Evolutionary conservation across 306 rosid species (phyloP).

Genomic region (Acmispon strigosus): DNA sequence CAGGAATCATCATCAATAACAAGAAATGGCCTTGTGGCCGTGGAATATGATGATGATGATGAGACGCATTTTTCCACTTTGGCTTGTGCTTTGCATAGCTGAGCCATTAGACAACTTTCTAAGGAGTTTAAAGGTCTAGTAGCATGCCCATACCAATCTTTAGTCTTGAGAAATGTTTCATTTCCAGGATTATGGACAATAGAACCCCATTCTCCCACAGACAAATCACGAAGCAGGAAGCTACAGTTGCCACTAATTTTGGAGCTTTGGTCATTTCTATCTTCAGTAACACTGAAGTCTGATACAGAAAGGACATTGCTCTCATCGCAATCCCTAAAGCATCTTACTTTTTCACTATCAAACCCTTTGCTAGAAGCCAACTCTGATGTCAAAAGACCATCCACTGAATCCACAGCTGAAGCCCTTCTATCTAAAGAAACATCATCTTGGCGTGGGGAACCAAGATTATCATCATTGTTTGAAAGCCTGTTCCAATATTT

Average conservation of each 20-base stretch:
- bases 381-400: slow-evolving; percentile 25
- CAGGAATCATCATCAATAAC: slow-evolving; percentile 32
- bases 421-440: slow-evolving; percentile 23
- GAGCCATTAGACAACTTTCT: slow-evolving; percentile 80
- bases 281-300: slow-evolving; percentile 17
- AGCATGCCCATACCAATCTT: slow-evolving; percentile 20
- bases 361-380: slow-evolving; percentile 29
- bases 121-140: slow-evolving; percentile 50
- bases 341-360: slow-evolving; percentile 19
- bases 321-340: slow-evolving; percentile 5
- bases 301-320: slow-evolving; percentile 34
- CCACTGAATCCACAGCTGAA: slow-evolving; percentile 21
- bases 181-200: slow-evolving; percentile 24
- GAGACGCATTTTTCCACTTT: slow-evolving; percentile 39
- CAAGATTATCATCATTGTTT: slow-evolving; percentile 26
- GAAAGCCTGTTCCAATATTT: slow-evolving; percentile 49
- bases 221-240: slow-evolving; percentile 12
- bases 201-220: slow-evolving; percentile 31
- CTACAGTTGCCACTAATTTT: slow-evolving; percentile 20
- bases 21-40: slow-evolving; percentile 34
- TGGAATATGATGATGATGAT: slow-evolving; percentile 24
- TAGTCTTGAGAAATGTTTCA: slow-evolving; percentile 32
- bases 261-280: slow-evolving; percentile 22
- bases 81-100: slow-evolving; percentile 44
- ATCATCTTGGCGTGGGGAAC: slow-evolving; percentile 14